Base-by-base conservation (phyloP, 176 grass and related monocot species). In the Pharus latifolius region DNA sequence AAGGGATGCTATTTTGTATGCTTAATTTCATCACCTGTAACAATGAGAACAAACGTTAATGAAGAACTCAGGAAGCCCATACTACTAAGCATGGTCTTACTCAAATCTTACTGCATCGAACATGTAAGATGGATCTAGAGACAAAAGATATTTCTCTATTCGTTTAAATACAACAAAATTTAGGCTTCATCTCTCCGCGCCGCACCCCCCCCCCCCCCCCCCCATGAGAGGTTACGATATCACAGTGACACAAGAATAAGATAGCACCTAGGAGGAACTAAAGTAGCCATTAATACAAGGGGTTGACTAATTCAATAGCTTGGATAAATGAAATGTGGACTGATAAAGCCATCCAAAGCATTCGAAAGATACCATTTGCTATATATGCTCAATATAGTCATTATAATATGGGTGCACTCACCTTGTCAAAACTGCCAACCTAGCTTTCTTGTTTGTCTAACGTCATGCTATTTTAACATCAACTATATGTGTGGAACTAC, bases 21-120 rank as follows among this genome's bases (percentile, higher is more conserved):
- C 95, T 99, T 80, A 93, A 72, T 62, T 85, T 91, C 48, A 55
- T 61, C 61, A 94, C 85, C 94, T 98, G 41, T 3, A 63, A 81
- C 24, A 49, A 61, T 47, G 13, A 76, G 32, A 65, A 74, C 7
- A 56, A 31, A 45, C 31, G 37, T 82, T 75, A 65, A 7, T 25
- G 11, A 34, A 49, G 20, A 22, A 22, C 9, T 49, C 3, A 64
- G 30, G 29, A 58, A 27, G 26, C 34, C 25, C 5, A 47, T 41
- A n/a, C 3, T 61, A 53, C 46, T 30, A 43, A 33, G 31, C 52
- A 80, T 20, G 38, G 19, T n/a, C n/a, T n/a, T n/a, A 48, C 13
- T 28, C 37, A 51, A 53, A n/a, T 66, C 38, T 11, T 56, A 42
- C 31, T 57, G 35, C 55, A 46, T 16, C 28, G 42, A 8, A 57